Percentiles rank a stretch among this genome's conserved stretches.
Evolutionary conservation across 257 asterid species (phyloP).

Genomic region (Apocynum venetum): DNA sequence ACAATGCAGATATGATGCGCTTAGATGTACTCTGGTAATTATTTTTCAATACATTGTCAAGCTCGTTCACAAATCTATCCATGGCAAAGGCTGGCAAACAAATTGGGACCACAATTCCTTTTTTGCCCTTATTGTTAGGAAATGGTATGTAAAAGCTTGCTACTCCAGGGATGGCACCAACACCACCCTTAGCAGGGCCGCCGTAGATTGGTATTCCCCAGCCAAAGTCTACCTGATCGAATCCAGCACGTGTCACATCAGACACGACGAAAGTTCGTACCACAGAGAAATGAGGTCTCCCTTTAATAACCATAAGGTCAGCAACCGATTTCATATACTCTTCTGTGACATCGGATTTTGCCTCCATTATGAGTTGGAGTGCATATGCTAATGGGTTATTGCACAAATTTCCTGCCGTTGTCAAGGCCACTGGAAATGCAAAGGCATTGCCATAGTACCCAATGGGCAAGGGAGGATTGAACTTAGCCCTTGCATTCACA

Average conservation of each 20-base stretch:
- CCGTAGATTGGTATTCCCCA: constrained; percentile 61
- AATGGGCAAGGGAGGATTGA: constrained; percentile 20
- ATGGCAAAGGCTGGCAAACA: constrained; percentile 50
- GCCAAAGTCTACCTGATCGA: constrained; percentile 53
- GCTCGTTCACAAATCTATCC: constrained; percentile 46
- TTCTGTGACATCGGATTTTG: constrained; percentile 24
- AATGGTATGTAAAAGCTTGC: constrained; percentile 43
- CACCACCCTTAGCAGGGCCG: constrained; percentile 58
- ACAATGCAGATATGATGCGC: not conserved
- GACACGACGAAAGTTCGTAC: constrained; percentile 42
- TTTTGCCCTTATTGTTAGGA: constrained; percentile 44
- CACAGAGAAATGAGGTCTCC: constrained; percentile 32
- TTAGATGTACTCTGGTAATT: not conserved
- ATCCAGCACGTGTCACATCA: constrained; percentile 41
- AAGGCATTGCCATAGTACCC: constrained; percentile 42
- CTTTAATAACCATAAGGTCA: constrained; percentile 29
- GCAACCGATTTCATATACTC: constrained; percentile 38
- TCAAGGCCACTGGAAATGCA: constrained; percentile 28
- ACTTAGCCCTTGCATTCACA: constrained; percentile 24
- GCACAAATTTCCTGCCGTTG: constrained; percentile 25
- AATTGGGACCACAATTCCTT: constrained; percentile 50
- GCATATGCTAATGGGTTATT: constrained; percentile 30
- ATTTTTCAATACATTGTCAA: constrained; percentile 31
- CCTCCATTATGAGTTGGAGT: constrained; percentile 23
- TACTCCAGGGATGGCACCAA: constrained; percentile 45